These are phyloP conservation scores for Tolypocladium pustulatum DNA, from an alignment of 2,329 filamentous ascomycete genomes.

Conservation along the genomic window DNA sequence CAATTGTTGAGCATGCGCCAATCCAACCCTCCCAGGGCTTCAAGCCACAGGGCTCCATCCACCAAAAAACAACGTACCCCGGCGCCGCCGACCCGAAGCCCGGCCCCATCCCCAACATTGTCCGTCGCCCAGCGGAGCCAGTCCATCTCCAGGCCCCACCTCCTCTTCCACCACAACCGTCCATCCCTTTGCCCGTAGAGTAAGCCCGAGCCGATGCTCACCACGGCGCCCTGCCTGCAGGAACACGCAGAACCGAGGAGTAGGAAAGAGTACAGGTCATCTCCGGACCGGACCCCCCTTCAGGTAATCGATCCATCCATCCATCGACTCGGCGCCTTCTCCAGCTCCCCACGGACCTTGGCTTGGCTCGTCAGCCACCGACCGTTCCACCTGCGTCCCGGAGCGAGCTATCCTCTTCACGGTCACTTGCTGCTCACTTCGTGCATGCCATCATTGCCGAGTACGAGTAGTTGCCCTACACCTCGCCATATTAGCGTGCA, in stretches of 20 bases:
- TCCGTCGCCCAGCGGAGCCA: neutral
- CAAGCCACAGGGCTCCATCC: neutral
- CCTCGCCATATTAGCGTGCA: too few species aligned
- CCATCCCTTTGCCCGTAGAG: neutral
- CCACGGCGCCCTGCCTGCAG: neutral
- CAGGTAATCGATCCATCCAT: neutral
- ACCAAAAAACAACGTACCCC: neutral
- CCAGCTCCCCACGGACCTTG: neutral
- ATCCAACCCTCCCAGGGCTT: neutral
- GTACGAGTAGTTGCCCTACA: neutral
- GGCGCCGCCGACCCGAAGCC: neutral
- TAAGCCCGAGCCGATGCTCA: neutral
- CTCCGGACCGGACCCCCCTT: neutral
- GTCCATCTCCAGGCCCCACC: neutral
- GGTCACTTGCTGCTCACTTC: too few species aligned
- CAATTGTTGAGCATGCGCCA: constrained; percentile 8
- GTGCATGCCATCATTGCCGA: neutral
- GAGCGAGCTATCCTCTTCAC: neutral
- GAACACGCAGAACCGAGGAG: too few species aligned
- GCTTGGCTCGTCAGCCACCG: neutral
- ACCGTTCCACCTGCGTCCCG: neutral
- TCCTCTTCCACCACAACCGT: neutral
- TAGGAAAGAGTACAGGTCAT: too few species aligned
- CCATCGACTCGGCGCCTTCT: neutral
- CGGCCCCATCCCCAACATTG: neutral